Evolutionary conservation across 1,284 basidiomycete species (phyloP), one percentile per base, ranked within the genome.

Genomic region (Omphalotus olearius): DNA sequence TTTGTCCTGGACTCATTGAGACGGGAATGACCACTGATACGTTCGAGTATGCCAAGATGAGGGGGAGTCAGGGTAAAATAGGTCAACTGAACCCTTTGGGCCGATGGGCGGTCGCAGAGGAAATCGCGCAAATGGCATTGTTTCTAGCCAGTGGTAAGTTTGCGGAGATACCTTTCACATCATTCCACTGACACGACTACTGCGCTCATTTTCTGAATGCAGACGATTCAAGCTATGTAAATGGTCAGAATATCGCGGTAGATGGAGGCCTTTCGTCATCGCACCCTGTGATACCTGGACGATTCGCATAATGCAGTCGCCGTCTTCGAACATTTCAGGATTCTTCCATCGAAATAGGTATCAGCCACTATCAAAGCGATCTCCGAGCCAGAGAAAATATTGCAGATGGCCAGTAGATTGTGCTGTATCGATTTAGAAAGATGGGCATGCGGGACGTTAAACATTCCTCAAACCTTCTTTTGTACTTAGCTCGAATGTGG

Each of bases 161-260:
- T n/a, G n/a, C 26, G 4, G 18, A 18, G 23, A 6, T n/a, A 3
- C 35, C 38, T 47, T n/a, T 50, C 36, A 17, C 4, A 25, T 38
- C 36, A 43, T 18, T 25, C 14, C 39, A 28, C 50, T 16, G 43
- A 44, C 62, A 48, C 46, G 56, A 39, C 10, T 37, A 14, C 28
- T 18, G 14, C 39, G 16, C 30, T 33, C 45, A 58, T 30, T 54
- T 13, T 47, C 30, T 42, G 16, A 6, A 11, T 44, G 4, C 57
- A 90, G 93, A 94, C 61, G 91, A 93, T 55, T 85, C 92, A 1
- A 93, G 91, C 62, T 95, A 96, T 66, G 83, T 98, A 52, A 98
- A 96, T 63, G 95, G 92, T 10, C 89, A 96, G 62, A 88, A 86
- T 57, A 76, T 93, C 36, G 85, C 87, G 0, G 87, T 95, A 23